Conservation (phyloP, 2,329 filamentous ascomycete genomes). For the Arachnomyces sp. region DNA sequence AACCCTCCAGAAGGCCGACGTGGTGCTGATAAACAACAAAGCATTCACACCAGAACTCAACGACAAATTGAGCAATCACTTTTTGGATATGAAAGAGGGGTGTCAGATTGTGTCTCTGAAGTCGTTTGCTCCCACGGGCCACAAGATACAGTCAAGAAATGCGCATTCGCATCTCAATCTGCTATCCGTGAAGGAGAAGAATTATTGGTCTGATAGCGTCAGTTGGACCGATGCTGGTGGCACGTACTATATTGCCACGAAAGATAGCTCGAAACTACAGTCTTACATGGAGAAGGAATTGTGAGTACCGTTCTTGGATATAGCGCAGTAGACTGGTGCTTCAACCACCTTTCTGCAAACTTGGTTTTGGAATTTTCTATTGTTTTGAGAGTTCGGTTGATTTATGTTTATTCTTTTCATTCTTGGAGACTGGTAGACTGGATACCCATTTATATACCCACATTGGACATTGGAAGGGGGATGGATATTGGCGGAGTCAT, state of each 20-base stretch:
- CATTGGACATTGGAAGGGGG: no score
- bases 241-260: slow-evolving; percentile 79
- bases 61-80: slow-evolving; percentile 74
- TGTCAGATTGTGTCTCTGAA: slow-evolving; percentile 87
- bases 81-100: slow-evolving; percentile 84
- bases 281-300: no score
- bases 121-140: slow-evolving; percentile 75
- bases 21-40: slow-evolving; percentile 97
- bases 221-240: slow-evolving; percentile 86
- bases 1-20: slow-evolving; percentile 74
- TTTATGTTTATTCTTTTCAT: background rate
- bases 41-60: slow-evolving; percentile 87
- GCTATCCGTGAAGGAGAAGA: slow-evolving; percentile 64
- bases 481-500: no score
- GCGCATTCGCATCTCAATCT: slow-evolving; percentile 74
- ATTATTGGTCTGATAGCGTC: slow-evolving; percentile 63
- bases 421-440: background rate
- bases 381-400: background rate
- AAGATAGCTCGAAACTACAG: slow-evolving; percentile 52
- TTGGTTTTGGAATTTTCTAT: slow-evolving; percentile 2
- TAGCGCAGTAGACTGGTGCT: no score
- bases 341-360: background rate
- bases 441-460: background rate
- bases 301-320: no score
- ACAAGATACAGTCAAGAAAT: slow-evolving; percentile 65